Evolutionary conservation across 2,329 filamentous ascomycete species (phyloP).

Genomic region (Tolypocladium guangdongense): DNA sequence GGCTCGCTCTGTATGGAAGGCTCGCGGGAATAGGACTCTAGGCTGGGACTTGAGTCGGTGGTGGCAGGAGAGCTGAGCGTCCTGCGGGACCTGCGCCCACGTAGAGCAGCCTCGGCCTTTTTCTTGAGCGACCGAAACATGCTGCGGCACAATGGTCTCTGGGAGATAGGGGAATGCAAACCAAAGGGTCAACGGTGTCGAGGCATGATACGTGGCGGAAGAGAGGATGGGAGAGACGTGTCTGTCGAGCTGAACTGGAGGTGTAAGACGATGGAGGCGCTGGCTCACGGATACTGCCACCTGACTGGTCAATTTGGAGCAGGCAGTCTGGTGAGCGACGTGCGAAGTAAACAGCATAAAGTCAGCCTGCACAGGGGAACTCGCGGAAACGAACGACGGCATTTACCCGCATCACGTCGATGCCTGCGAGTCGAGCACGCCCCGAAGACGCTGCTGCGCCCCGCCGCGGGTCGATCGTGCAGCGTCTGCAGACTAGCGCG

Average conservation of each 20-base stretch:
- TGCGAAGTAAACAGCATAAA: no score
- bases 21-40: no score
- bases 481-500: not conserved
- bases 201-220: not conserved
- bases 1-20: not conserved
- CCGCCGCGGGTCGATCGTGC: not conserved
- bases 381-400: no score
- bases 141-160: not conserved
- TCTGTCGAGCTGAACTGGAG: not conserved
- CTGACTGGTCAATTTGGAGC: no score
- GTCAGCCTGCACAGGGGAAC: no score
- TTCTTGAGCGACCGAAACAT: not conserved
- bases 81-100: not conserved
- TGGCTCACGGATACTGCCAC: not conserved
- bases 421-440: no score
- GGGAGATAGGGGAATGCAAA: not conserved
- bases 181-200: not conserved
- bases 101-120: not conserved
- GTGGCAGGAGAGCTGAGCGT: not conserved
- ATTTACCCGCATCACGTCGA: no score
- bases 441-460: no score
- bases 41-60: no score
- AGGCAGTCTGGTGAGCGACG: no score
- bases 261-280: no score
- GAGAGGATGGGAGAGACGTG: no score